These are phyloP conservation scores for Nemania sp. DNA, from an alignment of 2,329 filamentous ascomycete species.

Conservation along the genomic window DNA sequence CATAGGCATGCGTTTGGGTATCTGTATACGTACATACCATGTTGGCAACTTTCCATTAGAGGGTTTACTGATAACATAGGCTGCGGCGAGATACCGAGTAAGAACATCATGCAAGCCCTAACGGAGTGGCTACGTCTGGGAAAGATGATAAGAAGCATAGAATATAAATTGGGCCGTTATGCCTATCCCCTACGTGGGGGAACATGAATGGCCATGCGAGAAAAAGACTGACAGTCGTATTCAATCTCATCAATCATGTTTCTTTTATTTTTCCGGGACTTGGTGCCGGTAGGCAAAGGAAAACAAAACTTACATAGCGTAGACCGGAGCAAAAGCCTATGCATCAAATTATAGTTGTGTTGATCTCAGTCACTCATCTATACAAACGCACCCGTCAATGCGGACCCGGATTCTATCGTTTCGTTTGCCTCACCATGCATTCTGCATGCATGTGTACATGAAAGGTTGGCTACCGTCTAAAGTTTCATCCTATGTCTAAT, in stretches of 20 bases:
- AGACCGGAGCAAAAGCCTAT: background rate
- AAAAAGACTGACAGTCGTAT: background rate
- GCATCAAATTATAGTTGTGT: background rate
- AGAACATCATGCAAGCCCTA: background rate
- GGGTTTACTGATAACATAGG: background rate
- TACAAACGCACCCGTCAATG: background rate
- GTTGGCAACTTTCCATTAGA: background rate
- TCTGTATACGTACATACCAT: background rate
- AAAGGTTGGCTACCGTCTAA: background rate
- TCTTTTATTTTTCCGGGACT: background rate
- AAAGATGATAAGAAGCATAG: background rate
- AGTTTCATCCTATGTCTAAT: background rate
- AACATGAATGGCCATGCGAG: background rate
- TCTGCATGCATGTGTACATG: background rate
- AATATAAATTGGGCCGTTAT: background rate
- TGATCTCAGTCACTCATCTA: background rate
- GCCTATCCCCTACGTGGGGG: conserved; percentile 4
- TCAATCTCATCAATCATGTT: background rate
- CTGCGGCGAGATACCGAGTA: background rate
- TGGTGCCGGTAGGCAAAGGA: background rate
- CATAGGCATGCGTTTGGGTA: background rate
- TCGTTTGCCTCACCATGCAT: background rate
- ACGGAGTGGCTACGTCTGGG: background rate
- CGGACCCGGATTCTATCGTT: background rate
- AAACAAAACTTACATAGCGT: background rate